Evolutionary conservation across 495 filamentous ascomycete species (phyloP), one percentile per base, ranked within the genome.

Genomic region (Pseudomonodictys pantanalensis): DNA sequence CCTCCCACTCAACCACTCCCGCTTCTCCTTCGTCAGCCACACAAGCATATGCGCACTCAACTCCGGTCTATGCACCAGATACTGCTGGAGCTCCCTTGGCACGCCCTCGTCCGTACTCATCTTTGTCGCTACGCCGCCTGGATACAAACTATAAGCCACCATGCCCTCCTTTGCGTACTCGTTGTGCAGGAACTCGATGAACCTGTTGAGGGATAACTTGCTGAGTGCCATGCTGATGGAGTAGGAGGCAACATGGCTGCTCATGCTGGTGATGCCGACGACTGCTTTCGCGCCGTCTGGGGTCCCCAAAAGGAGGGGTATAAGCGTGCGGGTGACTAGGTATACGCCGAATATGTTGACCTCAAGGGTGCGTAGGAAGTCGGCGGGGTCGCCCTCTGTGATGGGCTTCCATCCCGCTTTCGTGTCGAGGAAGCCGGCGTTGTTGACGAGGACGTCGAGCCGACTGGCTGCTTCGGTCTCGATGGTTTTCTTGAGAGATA

Each of bases 1-100:
- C 35, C 56, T 59, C 12, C 47, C 56, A 17, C 35, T 52, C 17
- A 59, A 35, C 56, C 56, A 59, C 18, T 58, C 28, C 30, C 56
- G 20, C 17, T 35, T 53, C 43, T 53, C 47, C 29, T 53, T 52
- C 25, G 46, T 52, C 22, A 59, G 26, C 46, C 56, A 59, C 8
- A 59, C 56, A 15, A 59, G 48, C 11, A 46, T 39, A 20, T 38
- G 20, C 29, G 29, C 46, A 15, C 25, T 12, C 4, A 29, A 9
- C 3, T 47, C 52, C n/a, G 32, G 32, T 38, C 42, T 18, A 45
- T 45, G 26, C 42, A 45, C 6, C 26, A 43, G 23, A 55, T 20
- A 55, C 17, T 55, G 23, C 28, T 55, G 32, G 22, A 55, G 23
- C 23, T 51, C 47, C 28, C n/a, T 51, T n/a, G 18, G 39, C 15